Conservation (phyloP, 208 protist species). For the Wallacemonas sp. region DNA sequence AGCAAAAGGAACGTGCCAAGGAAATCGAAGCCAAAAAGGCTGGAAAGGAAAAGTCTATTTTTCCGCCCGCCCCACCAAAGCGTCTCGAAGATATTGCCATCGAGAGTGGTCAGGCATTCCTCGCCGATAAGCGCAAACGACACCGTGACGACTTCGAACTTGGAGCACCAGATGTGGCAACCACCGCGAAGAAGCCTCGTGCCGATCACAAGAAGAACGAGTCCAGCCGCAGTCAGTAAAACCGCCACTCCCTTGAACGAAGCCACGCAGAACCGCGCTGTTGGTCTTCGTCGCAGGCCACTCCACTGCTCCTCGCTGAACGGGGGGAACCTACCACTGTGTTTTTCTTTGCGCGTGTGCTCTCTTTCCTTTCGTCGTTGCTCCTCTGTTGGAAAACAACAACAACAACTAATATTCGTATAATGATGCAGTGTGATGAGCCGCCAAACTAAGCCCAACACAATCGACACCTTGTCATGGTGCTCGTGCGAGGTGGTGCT, state of each 20-base stretch:
- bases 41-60: conserved; percentile 81
- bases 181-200: neutral
- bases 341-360: too few relatives aligned
- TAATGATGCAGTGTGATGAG: neutral
- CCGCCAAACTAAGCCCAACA: too few relatives aligned
- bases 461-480: too few relatives aligned
- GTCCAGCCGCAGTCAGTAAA: too few relatives aligned
- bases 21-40: conserved; percentile 60
- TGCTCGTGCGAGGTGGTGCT: too few relatives aligned
- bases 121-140: conserved; percentile 45
- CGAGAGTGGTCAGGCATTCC: conserved; percentile 90
- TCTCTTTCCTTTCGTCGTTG: conserved; percentile 16
- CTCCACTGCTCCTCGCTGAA: too few relatives aligned
- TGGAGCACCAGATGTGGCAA: too few relatives aligned
- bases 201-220: neutral
- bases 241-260: too few relatives aligned
- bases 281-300: too few relatives aligned
- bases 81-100: conserved; percentile 91
- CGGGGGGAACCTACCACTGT: too few relatives aligned
- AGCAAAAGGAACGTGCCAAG: conserved; percentile 81
- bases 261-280: too few relatives aligned
- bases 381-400: conserved; percentile 10
- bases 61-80: conserved; percentile 86
- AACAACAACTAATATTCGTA: conserved; percentile 8
- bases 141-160: conserved; percentile 77